Evolutionary conservation across 2,329 filamentous ascomycete genomes (phyloP).

Genomic region (Curvularia verruculosa): DNA sequence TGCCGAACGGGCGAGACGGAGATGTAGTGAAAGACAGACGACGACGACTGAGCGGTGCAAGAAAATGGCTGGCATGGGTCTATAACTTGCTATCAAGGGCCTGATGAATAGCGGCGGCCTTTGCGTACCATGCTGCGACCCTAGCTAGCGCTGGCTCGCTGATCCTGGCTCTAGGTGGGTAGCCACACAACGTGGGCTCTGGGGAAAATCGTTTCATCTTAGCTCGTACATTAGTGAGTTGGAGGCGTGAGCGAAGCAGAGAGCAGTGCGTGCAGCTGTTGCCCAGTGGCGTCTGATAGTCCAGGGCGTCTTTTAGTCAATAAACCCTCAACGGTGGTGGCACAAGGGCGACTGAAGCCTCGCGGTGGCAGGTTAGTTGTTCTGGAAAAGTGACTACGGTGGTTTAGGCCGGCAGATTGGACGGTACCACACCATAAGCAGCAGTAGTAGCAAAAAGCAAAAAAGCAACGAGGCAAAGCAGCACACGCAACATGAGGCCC

Average conservation of each 20-base stretch:
- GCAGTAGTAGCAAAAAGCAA: no score
- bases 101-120: slow-evolving; percentile 36
- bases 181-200: slow-evolving; percentile 47
- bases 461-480: no score
- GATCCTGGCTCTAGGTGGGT: slow-evolving; percentile 37
- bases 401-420: slow-evolving; percentile 26
- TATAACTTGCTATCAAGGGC: slow-evolving; percentile 47
- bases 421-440: slow-evolving; percentile 19
- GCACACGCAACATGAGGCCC: no score
- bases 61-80: slow-evolving; percentile 43
- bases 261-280: slow-evolving; percentile 24
- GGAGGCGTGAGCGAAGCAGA: slow-evolving; percentile 28
- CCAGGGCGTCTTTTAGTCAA: slow-evolving; percentile 14
- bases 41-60: slow-evolving; percentile 26
- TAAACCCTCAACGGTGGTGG: slow-evolving; percentile 28
- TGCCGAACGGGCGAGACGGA: slow-evolving; percentile 19
- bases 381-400: slow-evolving; percentile 31
- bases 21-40: slow-evolving; percentile 23
- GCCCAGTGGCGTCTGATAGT: slow-evolving; percentile 9
- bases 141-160: slow-evolving; percentile 36
- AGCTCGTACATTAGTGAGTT: slow-evolving; percentile 28
- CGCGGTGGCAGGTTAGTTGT: slow-evolving; percentile 24
- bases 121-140: slow-evolving; percentile 31
- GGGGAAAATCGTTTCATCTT: slow-evolving; percentile 49
- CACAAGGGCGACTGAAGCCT: slow-evolving; percentile 20